Base-by-base conservation (phyloP, 805 yeast species). In the Candida pini region DNA sequence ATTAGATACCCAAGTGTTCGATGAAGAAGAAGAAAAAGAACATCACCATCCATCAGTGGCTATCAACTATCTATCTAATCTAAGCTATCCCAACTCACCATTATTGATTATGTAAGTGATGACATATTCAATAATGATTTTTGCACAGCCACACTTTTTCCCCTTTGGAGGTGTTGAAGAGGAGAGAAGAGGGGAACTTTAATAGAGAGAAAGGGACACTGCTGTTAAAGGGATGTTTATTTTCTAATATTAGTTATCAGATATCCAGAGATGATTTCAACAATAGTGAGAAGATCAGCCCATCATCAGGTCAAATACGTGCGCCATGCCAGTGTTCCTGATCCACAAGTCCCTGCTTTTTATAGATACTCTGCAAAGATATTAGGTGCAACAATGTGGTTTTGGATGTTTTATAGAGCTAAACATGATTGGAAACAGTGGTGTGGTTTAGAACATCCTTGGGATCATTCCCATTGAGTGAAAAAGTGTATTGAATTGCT, bases 301-400 rank as follows among this genome's bases (percentile, higher is more conserved):
- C 35, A 32, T 16, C 40, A 34, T 17, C 46, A 48, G n/a, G 37
- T 36, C 28, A 48, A 45, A 35, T 59, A 57, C 39, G 36, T 50
- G 6, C 56, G 57, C 49, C 85, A 79, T 48, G 82, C 83, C 9
- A 71, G 72, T 15, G 74, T 76, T 23, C 76, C 82, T 29, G 68
- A 68, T 40, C 90, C 92, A 21, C 79, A 81, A 47, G 77, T 76
- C 14, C 74, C 77, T 26, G 63, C 72, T 2, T 61, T 71, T 27
- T 71, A 79, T 51, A 69, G 73, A 38, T 66, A 76, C 60, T 69
- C 79, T 15, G 72, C 85, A 30, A 80, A 81, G 48, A 57, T 70
- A 15, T 68, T 86, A 28, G 95, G 95, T 9, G 95, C 90, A 26
- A 71, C 88, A 35, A 80, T 83, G 85, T 83, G 92, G 84, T 86